Evolutionary conservation across 495 filamentous ascomycete genomes (phyloP).

Genomic region (Thermothielavioides terrestris): DNA sequence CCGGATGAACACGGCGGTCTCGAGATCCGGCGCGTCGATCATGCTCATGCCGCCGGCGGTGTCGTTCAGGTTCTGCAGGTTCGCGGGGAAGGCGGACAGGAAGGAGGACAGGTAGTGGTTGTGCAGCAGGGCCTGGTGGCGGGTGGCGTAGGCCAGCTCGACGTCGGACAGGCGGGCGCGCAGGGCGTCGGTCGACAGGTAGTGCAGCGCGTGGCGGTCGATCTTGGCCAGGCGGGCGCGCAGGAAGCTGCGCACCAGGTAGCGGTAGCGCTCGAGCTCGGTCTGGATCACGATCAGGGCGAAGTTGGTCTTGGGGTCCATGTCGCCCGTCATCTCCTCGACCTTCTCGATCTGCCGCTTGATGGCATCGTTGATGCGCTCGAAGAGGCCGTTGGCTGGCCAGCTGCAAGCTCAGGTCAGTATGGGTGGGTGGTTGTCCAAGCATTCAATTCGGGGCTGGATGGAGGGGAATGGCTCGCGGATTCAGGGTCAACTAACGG

Average conservation of each 20-base stretch:
- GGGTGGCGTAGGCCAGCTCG: constrained; percentile 68
- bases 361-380: constrained; percentile 70
- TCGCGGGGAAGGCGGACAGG: constrained; percentile 65
- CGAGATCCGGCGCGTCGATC: constrained; percentile 77
- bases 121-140: constrained; percentile 74
- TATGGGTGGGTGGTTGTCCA: constrained; percentile 7
- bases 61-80: constrained; percentile 78
- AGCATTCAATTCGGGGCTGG: too few relatives aligned
- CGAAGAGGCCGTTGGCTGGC: constrained; percentile 45
- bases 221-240: constrained; percentile 84
- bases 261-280: constrained; percentile 89
- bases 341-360: constrained; percentile 59
- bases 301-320: constrained; percentile 85
- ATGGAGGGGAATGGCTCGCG: background rate
- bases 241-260: constrained; percentile 74
- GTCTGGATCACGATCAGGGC: constrained; percentile 91
- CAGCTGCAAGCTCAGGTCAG: constrained; percentile 30
- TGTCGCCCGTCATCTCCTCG: constrained; percentile 66
- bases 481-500: constrained; percentile 29
- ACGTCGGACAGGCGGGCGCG: constrained; percentile 53
- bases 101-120: constrained; percentile 76
- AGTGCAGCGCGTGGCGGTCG: constrained; percentile 57
- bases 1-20: constrained; percentile 76
- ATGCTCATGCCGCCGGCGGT: constrained; percentile 81
- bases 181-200: constrained; percentile 42